Base-by-base conservation (phyloP, 2,329 filamentous ascomycete species). In the Alternaria sp. region DNA sequence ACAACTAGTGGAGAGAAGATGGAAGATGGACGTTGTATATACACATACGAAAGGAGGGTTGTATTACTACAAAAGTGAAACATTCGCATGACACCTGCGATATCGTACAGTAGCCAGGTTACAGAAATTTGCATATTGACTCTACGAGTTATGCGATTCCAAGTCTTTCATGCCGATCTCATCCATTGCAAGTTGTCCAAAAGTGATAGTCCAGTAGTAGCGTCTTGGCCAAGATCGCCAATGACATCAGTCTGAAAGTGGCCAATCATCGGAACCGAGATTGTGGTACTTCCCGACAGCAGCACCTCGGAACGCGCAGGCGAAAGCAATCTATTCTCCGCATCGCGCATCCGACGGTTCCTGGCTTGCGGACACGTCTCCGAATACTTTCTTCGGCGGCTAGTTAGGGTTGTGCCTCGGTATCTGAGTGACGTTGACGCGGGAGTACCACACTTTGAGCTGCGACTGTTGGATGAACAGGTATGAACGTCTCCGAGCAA, bases 201-300 rank as follows among this genome's bases (percentile, higher is more conserved):
- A 40, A 25, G 30, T 52, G 19, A 36, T 36, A 25, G 19, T 40
- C 17, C 19, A 51, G 49, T 51, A 21, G 49, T 40, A 52, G 25
- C 46, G 19, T 40, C 13, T 40, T 52, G 49, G 49, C 28, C 8
- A 32, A 40, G 28, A 26, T 49, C 28, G 23, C 52, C 44, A 51
- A 69, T 70, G 64, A 68, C 66, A 67, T 67, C 49, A 47, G n/a
- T 50, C 53, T 53, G 28, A 28, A 40, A 46, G 51, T 44, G 55
- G 26, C 68, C 65, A 69, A 69, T 69, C 65, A 66, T 62, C 65
- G 59, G 63, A 62, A 61, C 43, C 11, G 26, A 51, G 43, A 67
- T 62, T 54, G 53, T 49, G 53, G 61, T 64, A 66, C 57, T 62
- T 43, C 65, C 58, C 44, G 51, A 36, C 12, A 53, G 52, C 19